These are phyloP conservation scores for Cavenderia fasciculata DNA, from an alignment of 78 protist species.

Conservation along the genomic window DNA sequence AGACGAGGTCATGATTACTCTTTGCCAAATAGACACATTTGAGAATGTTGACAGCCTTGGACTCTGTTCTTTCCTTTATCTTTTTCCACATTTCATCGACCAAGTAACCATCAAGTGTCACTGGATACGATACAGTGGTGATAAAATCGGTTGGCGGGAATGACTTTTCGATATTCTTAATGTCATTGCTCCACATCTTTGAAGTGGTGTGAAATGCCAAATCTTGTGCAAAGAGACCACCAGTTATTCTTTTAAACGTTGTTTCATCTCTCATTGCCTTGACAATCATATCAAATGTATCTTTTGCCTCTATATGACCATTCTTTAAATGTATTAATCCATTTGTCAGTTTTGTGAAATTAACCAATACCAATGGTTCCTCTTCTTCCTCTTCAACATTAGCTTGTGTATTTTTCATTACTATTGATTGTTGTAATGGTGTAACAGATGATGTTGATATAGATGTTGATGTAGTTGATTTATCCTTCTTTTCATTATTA, in stretches of 20 bases:
- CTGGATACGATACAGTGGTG: slow-evolving; percentile 18
- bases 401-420: not conserved
- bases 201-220: slow-evolving; percentile 61
- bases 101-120: slow-evolving; percentile 13
- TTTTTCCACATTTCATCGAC: slow-evolving; percentile 30
- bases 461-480: too few relatives aligned
- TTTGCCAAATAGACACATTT: slow-evolving; percentile 70
- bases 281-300: not conserved
- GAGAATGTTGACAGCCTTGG: slow-evolving; percentile 42
- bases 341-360: slow-evolving; percentile 55
- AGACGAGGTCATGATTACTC: slow-evolving; percentile 25
- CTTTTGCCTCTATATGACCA: not conserved
- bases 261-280: slow-evolving; percentile 7
- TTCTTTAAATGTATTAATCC: slow-evolving; percentile 15
- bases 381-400: slow-evolving; percentile 2
- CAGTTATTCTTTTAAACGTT: slow-evolving; percentile 19
- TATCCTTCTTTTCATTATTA: too few relatives aligned
- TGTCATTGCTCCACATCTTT: slow-evolving; percentile 21
- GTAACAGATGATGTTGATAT: too few relatives aligned
- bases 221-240: slow-evolving; percentile 19
- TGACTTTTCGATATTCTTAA: slow-evolving; percentile 14
- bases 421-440: too few relatives aligned
- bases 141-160: slow-evolving; percentile 28
- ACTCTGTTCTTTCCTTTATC: slow-evolving; percentile 58
- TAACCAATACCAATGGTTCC: slow-evolving; percentile 42